These are phyloP conservation scores for Sphenostylis stenocarpa DNA, from an alignment of 306 rosid species.

Conservation along the genomic window DNA sequence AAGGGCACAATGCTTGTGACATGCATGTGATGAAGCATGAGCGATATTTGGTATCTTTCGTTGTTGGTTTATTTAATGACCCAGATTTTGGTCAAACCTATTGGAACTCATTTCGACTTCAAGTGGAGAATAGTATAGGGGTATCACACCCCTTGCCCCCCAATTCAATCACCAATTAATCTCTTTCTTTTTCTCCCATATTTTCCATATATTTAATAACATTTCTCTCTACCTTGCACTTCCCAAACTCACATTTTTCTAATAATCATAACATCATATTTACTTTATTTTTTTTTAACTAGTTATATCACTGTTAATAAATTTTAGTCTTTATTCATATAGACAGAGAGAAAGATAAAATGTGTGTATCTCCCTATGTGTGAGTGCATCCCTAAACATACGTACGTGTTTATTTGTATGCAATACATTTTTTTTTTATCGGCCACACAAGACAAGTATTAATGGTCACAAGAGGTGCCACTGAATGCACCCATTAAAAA, in stretches of 20 bases:
- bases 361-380: not conserved
- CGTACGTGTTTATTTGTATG: too few relatives aligned
- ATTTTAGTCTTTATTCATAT: too few relatives aligned
- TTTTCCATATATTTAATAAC: not conserved
- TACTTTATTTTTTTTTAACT: too few relatives aligned
- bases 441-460: too few relatives aligned
- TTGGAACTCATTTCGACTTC: constrained; percentile 24
- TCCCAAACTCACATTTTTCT: too few relatives aligned
- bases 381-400: too few relatives aligned
- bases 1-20: constrained; percentile 34
- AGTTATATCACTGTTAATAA: too few relatives aligned
- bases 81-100: constrained; percentile 44
- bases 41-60: constrained; percentile 44
- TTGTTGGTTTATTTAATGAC: constrained; percentile 35
- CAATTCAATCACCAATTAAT: not conserved
- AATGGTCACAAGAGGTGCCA: too few relatives aligned
- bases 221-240: not conserved
- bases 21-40: constrained; percentile 47
- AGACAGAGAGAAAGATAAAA: too few relatives aligned
- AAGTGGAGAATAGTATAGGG: constrained; percentile 40
- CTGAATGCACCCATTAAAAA: not conserved
- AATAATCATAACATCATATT: not conserved
- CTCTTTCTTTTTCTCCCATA: not conserved
- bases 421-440: too few relatives aligned
- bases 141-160: constrained; percentile 38